Evolutionary conservation across 2,329 filamentous ascomycete species (phyloP), one percentile per base, ranked within the genome.

Genomic region (Fulvia fulva): DNA sequence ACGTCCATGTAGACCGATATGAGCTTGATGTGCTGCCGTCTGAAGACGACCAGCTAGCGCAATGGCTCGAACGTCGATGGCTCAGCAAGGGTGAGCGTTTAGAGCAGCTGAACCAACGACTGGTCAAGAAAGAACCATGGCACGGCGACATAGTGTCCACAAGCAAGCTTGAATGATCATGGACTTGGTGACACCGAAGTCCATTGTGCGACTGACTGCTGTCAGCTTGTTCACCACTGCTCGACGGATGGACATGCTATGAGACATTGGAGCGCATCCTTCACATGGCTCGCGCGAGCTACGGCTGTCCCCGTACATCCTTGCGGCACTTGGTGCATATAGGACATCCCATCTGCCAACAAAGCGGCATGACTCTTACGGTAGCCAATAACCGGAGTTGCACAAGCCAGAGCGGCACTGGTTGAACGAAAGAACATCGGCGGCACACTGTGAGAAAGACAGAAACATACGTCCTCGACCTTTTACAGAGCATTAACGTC

Each of bases 1-100:
- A 67, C 46, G 70, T 71, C 12, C 70, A 75, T 53, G 70, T 74
- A 12, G 63, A 70, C 14, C 60, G 73, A 47, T 67, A 69, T 59
- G 62, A 65, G 37, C 44, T 74, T 11, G 53, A 47, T 0, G 60
- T 65, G 3, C 53, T 75, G 51, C 73, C 72, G 3, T 47, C 63
- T 5, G 61, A 58, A 0, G 66, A 71, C 6, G 70, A 66, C 9
- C 68, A 68, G 23, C 54, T 75, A 26, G 66, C 68, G 8, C 47
- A 53, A 30, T 75, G 73, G 73, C 59, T 75, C 43, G 71, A 74
- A 58, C 59, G 64, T 11, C 59, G 71, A 23, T 75, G 73, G 72
- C 58, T 73, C 5, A 68, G 69, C 53, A 75, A 75, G 60, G 73
- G 72, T 12, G 56, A 70, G 56, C 60, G 67, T 28, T 56, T 75